phyloP scores from a whole-genome alignment of 345 rosid species.

The Citrus reticulata region DNA sequence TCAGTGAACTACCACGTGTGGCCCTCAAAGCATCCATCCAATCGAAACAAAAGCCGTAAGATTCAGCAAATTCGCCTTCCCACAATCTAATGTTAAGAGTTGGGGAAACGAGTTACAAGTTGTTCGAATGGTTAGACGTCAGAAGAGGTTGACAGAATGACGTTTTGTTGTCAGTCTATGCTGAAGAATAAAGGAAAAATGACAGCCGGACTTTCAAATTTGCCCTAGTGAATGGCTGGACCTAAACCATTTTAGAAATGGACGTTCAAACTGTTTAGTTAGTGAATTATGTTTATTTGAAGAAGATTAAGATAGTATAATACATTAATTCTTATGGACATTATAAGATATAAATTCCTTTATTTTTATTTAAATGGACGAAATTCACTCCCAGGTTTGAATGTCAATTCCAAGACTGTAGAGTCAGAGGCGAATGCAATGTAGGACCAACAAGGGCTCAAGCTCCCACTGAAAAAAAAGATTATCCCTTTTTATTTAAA shows the following conservation, averaged over 20 bases:
- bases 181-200: background rate
- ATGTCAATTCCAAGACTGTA: no score
- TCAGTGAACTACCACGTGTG: slow-evolving; percentile 9
- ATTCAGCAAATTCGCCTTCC: background rate
- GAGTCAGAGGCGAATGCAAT: no score
- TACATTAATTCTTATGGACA: no score
- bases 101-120: background rate
- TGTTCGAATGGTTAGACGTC: background rate
- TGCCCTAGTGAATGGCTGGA: no score
- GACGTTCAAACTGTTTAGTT: background rate
- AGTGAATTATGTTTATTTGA: background rate
- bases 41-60: background rate
- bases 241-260: background rate
- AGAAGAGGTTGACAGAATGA: background rate
- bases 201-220: background rate
- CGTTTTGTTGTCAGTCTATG: background rate
- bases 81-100: background rate
- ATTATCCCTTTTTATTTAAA: no score
- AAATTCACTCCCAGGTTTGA: no score
- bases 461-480: no score
- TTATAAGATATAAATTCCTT: no score
- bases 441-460: no score
- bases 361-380: no score
- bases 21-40: background rate
- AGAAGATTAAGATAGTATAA: background rate